Evolutionary conservation across 352 stramenopile genomes (phyloP).

Genomic region (Phytophthora podocarpi): DNA sequence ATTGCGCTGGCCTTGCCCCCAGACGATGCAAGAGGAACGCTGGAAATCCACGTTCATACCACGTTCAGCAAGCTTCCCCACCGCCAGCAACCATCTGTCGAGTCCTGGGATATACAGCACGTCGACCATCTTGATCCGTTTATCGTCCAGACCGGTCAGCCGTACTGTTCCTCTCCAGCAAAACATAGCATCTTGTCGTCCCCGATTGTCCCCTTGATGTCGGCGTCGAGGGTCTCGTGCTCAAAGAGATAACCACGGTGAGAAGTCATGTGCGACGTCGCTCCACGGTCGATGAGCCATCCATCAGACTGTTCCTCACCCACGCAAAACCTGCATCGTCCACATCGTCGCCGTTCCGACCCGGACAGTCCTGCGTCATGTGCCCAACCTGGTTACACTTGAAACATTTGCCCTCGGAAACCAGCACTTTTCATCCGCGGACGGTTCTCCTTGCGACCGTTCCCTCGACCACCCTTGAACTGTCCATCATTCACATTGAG

Average conservation of each 20-base stretch:
- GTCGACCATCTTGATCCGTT: background rate
- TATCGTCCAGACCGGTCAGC: background rate
- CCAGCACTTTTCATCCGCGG: background rate
- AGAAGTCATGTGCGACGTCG: background rate
- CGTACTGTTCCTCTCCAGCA: background rate
- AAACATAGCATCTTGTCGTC: background rate
- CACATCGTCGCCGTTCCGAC: background rate
- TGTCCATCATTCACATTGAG: background rate
- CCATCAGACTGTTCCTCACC: background rate
- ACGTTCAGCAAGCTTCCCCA: background rate
- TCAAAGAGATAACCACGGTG: background rate
- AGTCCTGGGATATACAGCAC: background rate
- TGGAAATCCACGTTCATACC: background rate
- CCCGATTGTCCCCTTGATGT: too few species aligned
- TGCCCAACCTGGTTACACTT: background rate
- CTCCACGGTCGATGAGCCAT: background rate
- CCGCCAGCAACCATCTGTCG: background rate
- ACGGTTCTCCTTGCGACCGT: background rate
- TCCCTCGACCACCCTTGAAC: background rate
- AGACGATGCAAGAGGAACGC: background rate
- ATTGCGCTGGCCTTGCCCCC: background rate
- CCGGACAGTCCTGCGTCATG: background rate
- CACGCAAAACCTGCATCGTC: too few species aligned
- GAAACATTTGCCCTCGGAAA: background rate
- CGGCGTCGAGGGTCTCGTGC: background rate